Conservation (phyloP, 371 early-diverging fungal species). For the Dentiscutata heterogama region DNA sequence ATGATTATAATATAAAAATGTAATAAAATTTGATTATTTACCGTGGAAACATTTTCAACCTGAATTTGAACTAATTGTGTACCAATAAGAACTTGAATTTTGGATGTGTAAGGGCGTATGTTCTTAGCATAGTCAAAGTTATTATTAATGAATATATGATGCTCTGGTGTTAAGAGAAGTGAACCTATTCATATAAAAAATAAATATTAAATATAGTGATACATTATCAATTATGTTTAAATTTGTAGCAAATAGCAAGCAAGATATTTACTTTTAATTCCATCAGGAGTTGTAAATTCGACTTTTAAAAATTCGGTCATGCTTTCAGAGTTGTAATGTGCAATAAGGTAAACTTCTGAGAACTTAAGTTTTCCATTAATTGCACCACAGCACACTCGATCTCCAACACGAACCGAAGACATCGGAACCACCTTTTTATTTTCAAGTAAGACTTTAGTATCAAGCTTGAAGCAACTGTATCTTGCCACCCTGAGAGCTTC, state of each 20-base stretch:
- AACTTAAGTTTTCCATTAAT: neutral
- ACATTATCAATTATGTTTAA: neutral
- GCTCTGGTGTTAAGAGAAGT: slow-evolving; percentile 6
- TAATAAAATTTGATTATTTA: neutral
- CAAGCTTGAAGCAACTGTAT: neutral
- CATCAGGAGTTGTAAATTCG: neutral
- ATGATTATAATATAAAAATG: neutral
- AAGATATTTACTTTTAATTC: neutral
- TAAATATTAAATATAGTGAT: neutral
- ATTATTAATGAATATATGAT: slow-evolving; percentile 13
- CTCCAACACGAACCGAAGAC: slow-evolving; percentile 17
- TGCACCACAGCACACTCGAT: neutral
- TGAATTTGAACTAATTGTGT: neutral
- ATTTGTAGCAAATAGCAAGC: neutral
- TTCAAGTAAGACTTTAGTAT: slow-evolving; percentile 27
- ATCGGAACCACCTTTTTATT: neutral
- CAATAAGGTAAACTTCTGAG: neutral
- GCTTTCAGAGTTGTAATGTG: neutral
- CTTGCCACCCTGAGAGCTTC: neutral
- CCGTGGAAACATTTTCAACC: neutral
- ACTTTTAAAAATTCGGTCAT: slow-evolving; percentile 35
- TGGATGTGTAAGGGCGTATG: neutral
- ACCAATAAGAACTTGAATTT: slow-evolving; percentile 6
- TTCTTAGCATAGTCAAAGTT: slow-evolving; percentile 3
- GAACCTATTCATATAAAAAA: neutral